Evolutionary conservation across 2,329 filamentous ascomycete species (phyloP).

Genomic region (Cytospora chrysosperma): DNA sequence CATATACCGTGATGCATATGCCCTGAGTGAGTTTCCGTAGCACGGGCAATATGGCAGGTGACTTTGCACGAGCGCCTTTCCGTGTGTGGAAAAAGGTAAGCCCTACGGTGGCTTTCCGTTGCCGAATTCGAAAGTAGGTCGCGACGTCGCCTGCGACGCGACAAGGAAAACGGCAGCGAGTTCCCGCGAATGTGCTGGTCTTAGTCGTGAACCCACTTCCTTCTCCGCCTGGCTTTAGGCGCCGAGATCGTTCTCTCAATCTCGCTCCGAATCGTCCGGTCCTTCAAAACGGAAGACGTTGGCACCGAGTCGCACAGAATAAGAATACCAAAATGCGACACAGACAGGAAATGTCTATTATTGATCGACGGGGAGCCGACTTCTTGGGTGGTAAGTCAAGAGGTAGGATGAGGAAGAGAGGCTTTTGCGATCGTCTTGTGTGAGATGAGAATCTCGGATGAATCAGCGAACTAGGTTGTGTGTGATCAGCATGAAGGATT

Average conservation of each 20-base stretch:
- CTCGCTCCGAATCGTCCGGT: conserved; percentile 7
- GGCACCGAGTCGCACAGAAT: conserved; percentile 4
- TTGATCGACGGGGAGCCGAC: conserved; percentile 17
- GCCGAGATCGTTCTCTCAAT: conserved; percentile 2
- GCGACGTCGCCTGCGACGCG: conserved; percentile 16
- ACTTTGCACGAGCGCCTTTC: background rate
- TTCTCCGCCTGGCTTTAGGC: conserved; percentile 11
- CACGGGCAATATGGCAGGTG: background rate
- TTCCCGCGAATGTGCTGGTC: background rate
- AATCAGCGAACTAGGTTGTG: conserved; percentile 24
- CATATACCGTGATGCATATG: conserved; percentile 2
- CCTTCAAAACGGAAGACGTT: conserved; percentile 9
- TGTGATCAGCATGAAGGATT: conserved; percentile 23
- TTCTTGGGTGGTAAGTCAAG: conserved; percentile 10
- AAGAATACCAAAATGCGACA: conserved; percentile 7
- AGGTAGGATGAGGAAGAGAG: conserved; percentile 14
- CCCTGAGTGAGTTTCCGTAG: background rate
- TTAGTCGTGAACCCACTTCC: conserved; percentile 6
- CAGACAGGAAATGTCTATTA: conserved; percentile 11
- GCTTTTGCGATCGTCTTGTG: conserved; percentile 21
- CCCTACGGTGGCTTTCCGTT: background rate
- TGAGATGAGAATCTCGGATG: conserved; percentile 24
- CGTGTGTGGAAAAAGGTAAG: background rate
- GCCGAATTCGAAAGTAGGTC: background rate
- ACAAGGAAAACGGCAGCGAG: background rate